Percentiles rank a stretch among this genome's conserved stretches.
Conservation (phyloP, 2,329 filamentous ascomycete species). For the Xylariaceae sp. region DNA sequence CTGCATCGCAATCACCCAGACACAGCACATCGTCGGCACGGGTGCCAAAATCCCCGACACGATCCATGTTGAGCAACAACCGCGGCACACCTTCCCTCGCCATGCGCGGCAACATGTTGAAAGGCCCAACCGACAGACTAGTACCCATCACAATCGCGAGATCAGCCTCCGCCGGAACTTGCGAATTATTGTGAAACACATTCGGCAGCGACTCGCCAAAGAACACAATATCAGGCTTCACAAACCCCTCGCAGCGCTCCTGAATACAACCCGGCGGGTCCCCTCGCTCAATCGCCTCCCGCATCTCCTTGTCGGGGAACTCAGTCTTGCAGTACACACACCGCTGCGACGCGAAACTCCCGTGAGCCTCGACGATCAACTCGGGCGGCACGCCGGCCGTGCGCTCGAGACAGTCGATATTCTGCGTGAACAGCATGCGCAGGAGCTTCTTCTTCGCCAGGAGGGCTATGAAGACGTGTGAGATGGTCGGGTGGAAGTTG, state of each 20-base stretch:
- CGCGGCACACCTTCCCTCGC: conserved; percentile 64
- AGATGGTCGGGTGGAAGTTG: conserved; percentile 81
- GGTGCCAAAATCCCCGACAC: conserved; percentile 74
- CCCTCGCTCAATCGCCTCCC: conserved; percentile 61
- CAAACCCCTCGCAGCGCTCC: conserved; percentile 67
- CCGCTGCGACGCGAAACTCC: conserved; percentile 85
- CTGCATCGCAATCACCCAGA: conserved; percentile 79
- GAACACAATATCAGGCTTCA: conserved; percentile 95
- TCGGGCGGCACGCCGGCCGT: conserved; percentile 78
- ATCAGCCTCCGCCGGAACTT: conserved; percentile 62
- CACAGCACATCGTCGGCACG: conserved; percentile 80
- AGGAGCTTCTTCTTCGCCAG: conserved; percentile 77
- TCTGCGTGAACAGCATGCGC: conserved; percentile 90
- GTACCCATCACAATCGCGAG: conserved; percentile 85
- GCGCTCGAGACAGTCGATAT: conserved; percentile 93
- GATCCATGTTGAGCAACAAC: conserved; percentile 83
- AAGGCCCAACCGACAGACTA: conserved; percentile 83
- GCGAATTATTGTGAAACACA: conserved; percentile 56
- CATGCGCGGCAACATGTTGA: conserved; percentile 73
- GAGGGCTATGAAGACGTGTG: conserved; percentile 83
- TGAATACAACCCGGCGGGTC: conserved; percentile 68
- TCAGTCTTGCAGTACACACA: conserved; percentile 82
- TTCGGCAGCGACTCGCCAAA: conserved; percentile 68
- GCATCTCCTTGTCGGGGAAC: conserved; percentile 75
- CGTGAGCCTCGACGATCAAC: conserved; percentile 88